Evolutionary conservation across 352 stramenopile genomes (phyloP), one percentile per base, ranked within the genome.

Genomic region (Elongisporangium undulatum): DNA sequence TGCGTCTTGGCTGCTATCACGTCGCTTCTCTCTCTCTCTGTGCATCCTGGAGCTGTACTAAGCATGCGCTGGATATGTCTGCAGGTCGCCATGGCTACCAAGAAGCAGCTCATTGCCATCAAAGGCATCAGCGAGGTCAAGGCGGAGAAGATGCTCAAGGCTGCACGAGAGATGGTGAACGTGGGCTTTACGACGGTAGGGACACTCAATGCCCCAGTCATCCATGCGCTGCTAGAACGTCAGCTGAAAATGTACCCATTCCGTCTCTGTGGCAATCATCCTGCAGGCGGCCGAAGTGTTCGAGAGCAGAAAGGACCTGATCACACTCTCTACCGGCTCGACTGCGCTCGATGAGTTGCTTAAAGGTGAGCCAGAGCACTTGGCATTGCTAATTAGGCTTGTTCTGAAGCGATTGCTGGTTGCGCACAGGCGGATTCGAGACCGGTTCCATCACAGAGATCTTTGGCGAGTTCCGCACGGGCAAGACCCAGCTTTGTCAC

Each of bases 71-170:
- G 61, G 49, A 19, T 16, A 41, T 50, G 21, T 2, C 49, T 23
- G 13, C 51, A 92, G 79, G 75, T 99, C 57, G 96, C 97, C 4
- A 98, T 99, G 85, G 87, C 96, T 15, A 99, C 97, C 0, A 94
- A 98, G 67, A 96, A 97, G 52, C 96, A 97, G 69, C 84, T 99
- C n/a, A 89, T 97, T 17, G 81, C 95, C 24, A 98, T 99, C 56
- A 99, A 99, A 59, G 98, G 98, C 19, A 99, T 99, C 62, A 99
- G 95, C 41, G 98, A 99, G 77, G 95, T 98, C 49, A 99, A 99
- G 65, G 97, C 98, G 1, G 72, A 97, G 12, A 99, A 99, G 68
- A 95, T 99, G 60, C 97, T 99, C 63, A 98, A 99, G 56, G 93
- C 97, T 16, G 93, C 95, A 15, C 93, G 98, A 48, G 92, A 98